Percentiles rank a stretch among this genome's conserved stretches.
Evolutionary conservation across 2,329 filamentous ascomycete species (phyloP).

Genomic region (Clonostachys byssicola): DNA sequence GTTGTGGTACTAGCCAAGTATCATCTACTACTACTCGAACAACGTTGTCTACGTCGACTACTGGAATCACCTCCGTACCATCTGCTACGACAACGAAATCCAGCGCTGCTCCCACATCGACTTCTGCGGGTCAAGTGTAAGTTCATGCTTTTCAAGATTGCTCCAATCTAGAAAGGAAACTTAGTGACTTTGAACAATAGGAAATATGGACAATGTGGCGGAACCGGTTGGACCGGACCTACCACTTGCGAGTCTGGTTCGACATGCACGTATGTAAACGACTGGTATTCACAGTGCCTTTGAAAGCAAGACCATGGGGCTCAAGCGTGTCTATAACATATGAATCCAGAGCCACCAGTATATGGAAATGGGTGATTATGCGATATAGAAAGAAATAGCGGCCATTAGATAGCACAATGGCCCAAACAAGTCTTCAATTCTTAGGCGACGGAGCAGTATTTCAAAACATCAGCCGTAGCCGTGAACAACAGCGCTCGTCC

Average conservation of each 20-base stretch:
- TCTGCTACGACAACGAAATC: background rate
- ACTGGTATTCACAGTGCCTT: constrained; percentile 8
- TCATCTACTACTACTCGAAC: background rate
- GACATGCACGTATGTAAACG: constrained; percentile 4
- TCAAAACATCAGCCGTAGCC: too few relatives aligned
- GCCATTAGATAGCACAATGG: too few relatives aligned
- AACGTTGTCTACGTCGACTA: background rate
- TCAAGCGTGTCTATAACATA: too few relatives aligned
- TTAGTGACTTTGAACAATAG: too few relatives aligned
- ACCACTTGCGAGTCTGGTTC: constrained; percentile 3
- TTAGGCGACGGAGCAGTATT: too few relatives aligned
- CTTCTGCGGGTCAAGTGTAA: constrained; percentile 1
- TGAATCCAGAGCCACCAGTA: too few relatives aligned
- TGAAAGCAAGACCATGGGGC: background rate
- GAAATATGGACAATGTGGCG: constrained; percentile 5
- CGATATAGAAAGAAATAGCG: too few relatives aligned
- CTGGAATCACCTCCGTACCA: background rate
- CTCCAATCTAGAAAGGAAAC: too few relatives aligned
- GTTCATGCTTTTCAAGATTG: background rate
- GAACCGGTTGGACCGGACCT: constrained; percentile 3
- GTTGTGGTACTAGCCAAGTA: constrained; percentile 4
- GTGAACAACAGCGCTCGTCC: too few relatives aligned
- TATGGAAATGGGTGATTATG: too few relatives aligned
- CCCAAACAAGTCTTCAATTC: too few relatives aligned
- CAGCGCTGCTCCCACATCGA: background rate